Base-by-base conservation (phyloP, 306 rosid species). In the Cyamopsis tetragonoloba region DNA sequence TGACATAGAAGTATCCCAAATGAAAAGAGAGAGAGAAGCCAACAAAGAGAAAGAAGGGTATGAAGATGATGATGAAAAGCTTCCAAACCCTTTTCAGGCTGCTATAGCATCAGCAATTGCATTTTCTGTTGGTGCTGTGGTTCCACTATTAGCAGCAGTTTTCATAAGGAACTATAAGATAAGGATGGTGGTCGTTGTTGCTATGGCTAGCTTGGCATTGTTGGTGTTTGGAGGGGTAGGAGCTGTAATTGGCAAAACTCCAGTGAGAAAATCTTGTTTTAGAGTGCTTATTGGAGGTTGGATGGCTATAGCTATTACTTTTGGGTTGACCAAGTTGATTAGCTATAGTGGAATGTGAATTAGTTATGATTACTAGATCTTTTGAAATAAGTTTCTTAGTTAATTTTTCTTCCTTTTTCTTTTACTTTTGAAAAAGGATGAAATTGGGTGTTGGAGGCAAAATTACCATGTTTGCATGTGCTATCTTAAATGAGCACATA, bases 271-370 rank as follows among this genome's bases (percentile, higher is more conserved):
- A 48, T 81, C 83, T 49, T 75, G 84, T 68, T 48, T 60, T 1
- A 78, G 85, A 53, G 79, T 79, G 1, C 23, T 83, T 9, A 26
- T 81, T 22, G 91, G 89, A 56, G 89, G 89, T 46, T 83, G 87
- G 84, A 35, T 85, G 72, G 86, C 89, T 43, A 83, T 85, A 84
- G 86, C 87, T 12, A 66, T 83, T 49, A 88, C 87, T 17, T 83
- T 83, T 58, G 91, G 87, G 38, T 74, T 85, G 11, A 83, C 83
- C 62, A 79, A 83, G 74, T 69, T 85, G 18, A 69, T 85, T 54
- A 80, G 85, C 50, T 57, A 65, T 17, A 27, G 38, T 15, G 72
- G 80, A 27, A 13, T 82, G 8, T 67, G 42, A 75, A 53, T 64
- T n/a, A n/a, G n/a, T n/a, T n/a, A 59, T 79, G 55, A 62, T 6